Evolutionary conservation across 345 rosid species (phyloP).

Genomic region (Xanthoceras sorbifolium): DNA sequence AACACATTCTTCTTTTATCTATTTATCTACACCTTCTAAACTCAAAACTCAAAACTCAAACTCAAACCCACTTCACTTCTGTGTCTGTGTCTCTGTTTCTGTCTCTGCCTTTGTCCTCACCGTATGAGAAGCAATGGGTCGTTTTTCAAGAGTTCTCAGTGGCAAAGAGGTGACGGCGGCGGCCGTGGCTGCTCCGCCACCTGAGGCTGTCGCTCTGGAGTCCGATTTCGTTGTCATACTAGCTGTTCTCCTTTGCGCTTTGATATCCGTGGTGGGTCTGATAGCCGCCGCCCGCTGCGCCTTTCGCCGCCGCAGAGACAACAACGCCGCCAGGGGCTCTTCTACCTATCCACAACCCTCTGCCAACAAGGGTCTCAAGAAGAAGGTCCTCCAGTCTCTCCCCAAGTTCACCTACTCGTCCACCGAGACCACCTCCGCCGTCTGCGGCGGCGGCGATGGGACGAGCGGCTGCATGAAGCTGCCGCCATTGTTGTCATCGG

Average conservation of each 20-base stretch:
- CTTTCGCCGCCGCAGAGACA: slow-evolving; percentile 40
- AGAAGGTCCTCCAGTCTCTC: slow-evolving; percentile 62
- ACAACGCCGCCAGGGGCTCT: slow-evolving; percentile 3
- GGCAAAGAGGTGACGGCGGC: neutral
- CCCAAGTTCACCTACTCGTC: slow-evolving; percentile 61
- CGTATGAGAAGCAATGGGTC: neutral
- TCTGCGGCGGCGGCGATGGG: neutral
- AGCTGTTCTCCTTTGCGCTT: slow-evolving; percentile 72
- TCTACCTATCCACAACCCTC: neutral
- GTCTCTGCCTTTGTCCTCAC: neutral
- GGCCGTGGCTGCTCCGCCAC: slow-evolving; percentile 42
- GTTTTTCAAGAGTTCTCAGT: slow-evolving; percentile 13
- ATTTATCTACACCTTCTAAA: neutral
- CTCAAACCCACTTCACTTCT: neutral
- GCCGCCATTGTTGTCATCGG: slow-evolving; percentile 25
- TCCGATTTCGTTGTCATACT: slow-evolving; percentile 65
- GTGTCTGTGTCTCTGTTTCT: too few relatives aligned
- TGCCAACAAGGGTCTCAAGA: slow-evolving; percentile 62
- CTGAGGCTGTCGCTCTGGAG: slow-evolving; percentile 39
- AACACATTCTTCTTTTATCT: neutral
- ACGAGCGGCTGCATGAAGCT: slow-evolving; percentile 5
- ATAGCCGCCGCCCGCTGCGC: slow-evolving; percentile 66
- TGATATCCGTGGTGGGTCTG: slow-evolving; percentile 70
- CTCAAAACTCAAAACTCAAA: neutral
- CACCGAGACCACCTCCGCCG: neutral